phyloP scores from a whole-genome alignment of 2,329 filamentous ascomycete genomes.

The Talaromyces sp. region DNA sequence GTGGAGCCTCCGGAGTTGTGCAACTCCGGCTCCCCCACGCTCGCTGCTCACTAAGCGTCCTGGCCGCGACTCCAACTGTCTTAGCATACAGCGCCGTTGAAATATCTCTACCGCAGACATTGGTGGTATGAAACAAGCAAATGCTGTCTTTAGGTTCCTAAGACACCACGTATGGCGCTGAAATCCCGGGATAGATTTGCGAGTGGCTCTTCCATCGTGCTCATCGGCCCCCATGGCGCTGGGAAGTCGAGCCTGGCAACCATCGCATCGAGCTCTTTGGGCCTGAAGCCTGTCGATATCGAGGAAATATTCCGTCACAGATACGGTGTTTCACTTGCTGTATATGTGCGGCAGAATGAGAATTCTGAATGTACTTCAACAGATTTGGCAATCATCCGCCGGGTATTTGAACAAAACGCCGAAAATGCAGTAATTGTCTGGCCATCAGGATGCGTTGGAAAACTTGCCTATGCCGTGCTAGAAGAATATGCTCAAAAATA shows the following conservation, averaged over 20 bases:
- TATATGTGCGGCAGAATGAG: not conserved
- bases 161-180: not conserved
- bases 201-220: not conserved
- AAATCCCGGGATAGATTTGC: too few relatives aligned
- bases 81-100: not conserved
- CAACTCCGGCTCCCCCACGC: not conserved
- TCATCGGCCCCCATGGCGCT: not conserved
- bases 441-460: not conserved
- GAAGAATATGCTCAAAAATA: not conserved
- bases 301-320: not conserved
- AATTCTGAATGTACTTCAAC: not conserved
- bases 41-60: not conserved
- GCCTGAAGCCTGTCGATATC: not conserved
- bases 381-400: not conserved
- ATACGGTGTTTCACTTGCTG: not conserved
- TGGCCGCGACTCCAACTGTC: not conserved
- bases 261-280: not conserved
- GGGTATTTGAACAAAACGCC: not conserved
- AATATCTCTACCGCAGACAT: not conserved
- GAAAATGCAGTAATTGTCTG: not conserved
- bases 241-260: not conserved
- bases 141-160: not conserved
- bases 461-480: not conserved
- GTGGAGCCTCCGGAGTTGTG: not conserved
- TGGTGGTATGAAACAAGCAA: not conserved